phyloP scores from a whole-genome alignment of 768 basidiomycete genomes.

The Podaxis sp. region DNA sequence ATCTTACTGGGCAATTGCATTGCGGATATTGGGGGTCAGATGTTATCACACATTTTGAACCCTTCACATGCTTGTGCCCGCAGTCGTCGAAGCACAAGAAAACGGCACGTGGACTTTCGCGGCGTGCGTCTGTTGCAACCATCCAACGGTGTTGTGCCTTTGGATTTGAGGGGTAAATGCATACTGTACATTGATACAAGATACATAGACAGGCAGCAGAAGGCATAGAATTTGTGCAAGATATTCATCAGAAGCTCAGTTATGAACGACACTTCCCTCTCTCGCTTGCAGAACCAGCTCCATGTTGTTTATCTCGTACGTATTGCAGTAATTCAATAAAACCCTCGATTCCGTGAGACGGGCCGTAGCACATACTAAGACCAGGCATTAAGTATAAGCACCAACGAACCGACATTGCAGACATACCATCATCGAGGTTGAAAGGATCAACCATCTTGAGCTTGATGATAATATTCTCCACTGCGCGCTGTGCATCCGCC shows the following conservation, averaged over 20 bases:
- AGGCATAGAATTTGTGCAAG: background rate
- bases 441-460: conserved; percentile 11
- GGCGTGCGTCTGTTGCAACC: too few species aligned
- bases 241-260: background rate
- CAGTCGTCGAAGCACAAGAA: too few species aligned
- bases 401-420: background rate
- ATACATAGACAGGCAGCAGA: too few species aligned
- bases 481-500: background rate
- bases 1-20: too few species aligned
- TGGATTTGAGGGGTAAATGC: too few species aligned
- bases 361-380: background rate
- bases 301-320: background rate
- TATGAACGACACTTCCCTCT: background rate
- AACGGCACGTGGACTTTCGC: too few species aligned
- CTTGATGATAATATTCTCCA: conserved; percentile 6
- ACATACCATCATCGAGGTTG: conserved; percentile 5
- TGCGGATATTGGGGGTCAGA: too few species aligned
- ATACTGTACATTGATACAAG: too few species aligned
- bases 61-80: too few species aligned
- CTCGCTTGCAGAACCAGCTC: background rate
- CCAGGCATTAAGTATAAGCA: too few species aligned
- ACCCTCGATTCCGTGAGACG: background rate
- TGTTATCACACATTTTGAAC: too few species aligned
- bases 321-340: background rate
- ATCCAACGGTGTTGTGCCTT: too few species aligned